Evolutionary conservation across 176 grass and related monocot species (phyloP), one percentile per base, ranked within the genome.

Genomic region (Melocanna baccifera): DNA sequence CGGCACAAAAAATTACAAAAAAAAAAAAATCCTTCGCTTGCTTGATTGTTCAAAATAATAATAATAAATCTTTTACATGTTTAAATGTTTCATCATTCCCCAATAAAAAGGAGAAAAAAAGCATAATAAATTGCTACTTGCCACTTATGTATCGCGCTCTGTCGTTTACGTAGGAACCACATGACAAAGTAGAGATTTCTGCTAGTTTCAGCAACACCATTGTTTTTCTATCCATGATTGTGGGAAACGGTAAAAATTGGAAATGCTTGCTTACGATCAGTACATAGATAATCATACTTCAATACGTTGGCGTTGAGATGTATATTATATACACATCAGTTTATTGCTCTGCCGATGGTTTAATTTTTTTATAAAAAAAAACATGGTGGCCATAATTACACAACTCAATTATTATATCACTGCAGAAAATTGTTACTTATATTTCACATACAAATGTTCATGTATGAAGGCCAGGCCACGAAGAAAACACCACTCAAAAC

Each of bases 321-420:
- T 55, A 74, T 7, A 66, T 39, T 65, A 79, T 4, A 66, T 29
- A 56, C 57, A 45, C 3, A 55, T 19, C 48, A 80, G 39, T 51
- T 14, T 73, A 57, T n/a, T 23, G 19, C 37, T 56, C 47, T 46
- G 57, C 58, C 47, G 40, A 22, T 50, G 39, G 9, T 40, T 59
- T 47, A 10, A 47, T 26, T 42, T n/a, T n/a, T n/a, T n/a, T n/a
- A n/a, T 53, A 43, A 32, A 67, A 80, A 32, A 67, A 80, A 6
- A 65, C 34, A 73, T 53, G 34, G 20, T 42, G 69, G 20, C 1
- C 51, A 32, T 46, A 51, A 25, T 48, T 76, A 20, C 50, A 23
- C 64, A 62, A 50, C 47, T 72, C n/a, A 53, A 63, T 83, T 65
- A 83, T 89, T 85, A 57, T 16, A 80, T 63, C 68, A 72, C 58